Conservation (phyloP, 805 yeast species). For the Schizosaccharomyces japonicus region DNA sequence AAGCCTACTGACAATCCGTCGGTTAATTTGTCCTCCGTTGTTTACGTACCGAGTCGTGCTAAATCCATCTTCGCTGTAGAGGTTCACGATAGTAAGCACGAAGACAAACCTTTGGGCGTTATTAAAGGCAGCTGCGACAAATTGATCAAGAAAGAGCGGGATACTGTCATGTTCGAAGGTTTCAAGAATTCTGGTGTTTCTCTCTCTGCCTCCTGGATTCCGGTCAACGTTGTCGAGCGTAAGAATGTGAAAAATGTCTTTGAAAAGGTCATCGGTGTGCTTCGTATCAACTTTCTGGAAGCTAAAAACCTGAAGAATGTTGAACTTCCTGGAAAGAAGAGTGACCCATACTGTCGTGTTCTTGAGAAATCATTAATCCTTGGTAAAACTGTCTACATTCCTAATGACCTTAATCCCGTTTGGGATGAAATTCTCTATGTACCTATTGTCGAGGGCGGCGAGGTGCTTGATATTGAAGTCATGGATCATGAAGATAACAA, state of each 20-base stretch:
- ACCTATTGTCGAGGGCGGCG: constrained; percentile 62
- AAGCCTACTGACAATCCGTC: not conserved
- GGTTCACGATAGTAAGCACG: not conserved
- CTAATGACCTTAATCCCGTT: constrained; percentile 49
- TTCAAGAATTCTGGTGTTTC: not conserved
- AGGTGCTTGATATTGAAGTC: constrained; percentile 59
- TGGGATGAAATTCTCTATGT: constrained; percentile 69
- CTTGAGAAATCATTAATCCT: constrained; percentile 51
- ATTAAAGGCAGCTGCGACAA: not conserved
- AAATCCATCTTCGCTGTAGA: not conserved
- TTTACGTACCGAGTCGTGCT: not conserved
- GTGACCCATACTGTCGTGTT: constrained; percentile 76
- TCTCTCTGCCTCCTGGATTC: not conserved
- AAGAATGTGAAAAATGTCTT: not conserved
- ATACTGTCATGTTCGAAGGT: not conserved
- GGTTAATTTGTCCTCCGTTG: not conserved
- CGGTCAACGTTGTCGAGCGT: not conserved
- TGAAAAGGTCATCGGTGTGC: constrained; percentile 55
- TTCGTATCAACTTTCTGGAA: constrained; percentile 41
- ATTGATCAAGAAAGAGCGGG: not conserved
- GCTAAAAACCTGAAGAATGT: constrained; percentile 62
- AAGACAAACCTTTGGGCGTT: too few relatives aligned
- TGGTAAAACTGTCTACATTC: constrained; percentile 50
- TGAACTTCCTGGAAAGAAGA: constrained; percentile 48
- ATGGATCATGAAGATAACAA: constrained; percentile 69